Evolutionary conservation across 2,329 filamentous ascomycete genomes (phyloP).

Genomic region (Clarireedia sp.): DNA sequence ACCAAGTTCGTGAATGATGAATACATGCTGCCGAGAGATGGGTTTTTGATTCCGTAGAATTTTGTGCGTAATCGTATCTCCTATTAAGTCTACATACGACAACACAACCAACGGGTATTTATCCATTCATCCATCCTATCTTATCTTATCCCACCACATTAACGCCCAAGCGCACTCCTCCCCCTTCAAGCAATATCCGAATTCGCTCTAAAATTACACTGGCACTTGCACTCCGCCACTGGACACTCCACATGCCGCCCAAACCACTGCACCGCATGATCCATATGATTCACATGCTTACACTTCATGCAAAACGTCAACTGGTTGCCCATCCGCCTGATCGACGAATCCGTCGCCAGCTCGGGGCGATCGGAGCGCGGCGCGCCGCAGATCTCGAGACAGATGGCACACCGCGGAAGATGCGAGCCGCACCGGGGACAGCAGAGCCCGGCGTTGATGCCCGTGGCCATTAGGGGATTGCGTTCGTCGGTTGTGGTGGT

Average conservation of each 20-base stretch:
- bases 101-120: too few species aligned
- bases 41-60: too few species aligned
- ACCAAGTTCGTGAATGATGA: too few species aligned
- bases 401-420: conserved; percentile 59
- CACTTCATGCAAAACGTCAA: conserved; percentile 63
- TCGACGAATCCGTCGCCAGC: conserved; percentile 39
- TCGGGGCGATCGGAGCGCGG: conserved; percentile 53
- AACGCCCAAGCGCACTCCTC: background rate
- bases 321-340: conserved; percentile 45
- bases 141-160: background rate
- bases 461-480: conserved; percentile 52
- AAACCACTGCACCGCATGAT: conserved; percentile 62
- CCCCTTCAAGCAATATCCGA: background rate
- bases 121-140: too few species aligned
- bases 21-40: too few species aligned
- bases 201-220: conserved; percentile 35
- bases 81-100: too few species aligned
- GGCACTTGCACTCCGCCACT: conserved; percentile 59
- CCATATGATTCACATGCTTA: conserved; percentile 59
- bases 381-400: conserved; percentile 57
- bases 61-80: too few species aligned
- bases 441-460: conserved; percentile 52
- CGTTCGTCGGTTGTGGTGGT: conserved; percentile 24
- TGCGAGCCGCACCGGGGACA: conserved; percentile 61
- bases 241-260: conserved; percentile 57